phyloP scores from a whole-genome alignment of 176 grass and related monocot genomes.

The Bothriochloa decipiens region DNA sequence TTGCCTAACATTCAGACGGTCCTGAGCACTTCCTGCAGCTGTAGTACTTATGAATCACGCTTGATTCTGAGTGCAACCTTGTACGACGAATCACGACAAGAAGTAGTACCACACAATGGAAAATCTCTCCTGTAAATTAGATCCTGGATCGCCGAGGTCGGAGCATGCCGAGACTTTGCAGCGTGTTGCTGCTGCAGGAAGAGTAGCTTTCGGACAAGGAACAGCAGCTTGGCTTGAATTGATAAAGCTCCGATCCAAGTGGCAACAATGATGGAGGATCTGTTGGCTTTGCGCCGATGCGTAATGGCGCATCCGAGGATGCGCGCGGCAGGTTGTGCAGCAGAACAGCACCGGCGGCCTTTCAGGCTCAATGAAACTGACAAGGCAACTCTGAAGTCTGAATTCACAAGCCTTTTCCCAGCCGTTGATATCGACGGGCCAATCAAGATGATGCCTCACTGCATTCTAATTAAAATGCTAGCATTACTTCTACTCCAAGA shows the following conservation, averaged over 20 bases:
- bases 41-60: not conserved
- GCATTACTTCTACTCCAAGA: too few species aligned
- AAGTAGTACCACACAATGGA: too few species aligned
- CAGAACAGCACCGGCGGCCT: slow-evolving; percentile 6
- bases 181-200: not conserved
- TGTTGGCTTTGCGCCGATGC: not conserved
- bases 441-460: not conserved
- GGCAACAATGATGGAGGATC: not conserved
- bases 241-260: not conserved
- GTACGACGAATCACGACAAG: not conserved
- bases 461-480: slow-evolving; percentile 1
- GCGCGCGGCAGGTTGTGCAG: slow-evolving; percentile 40
- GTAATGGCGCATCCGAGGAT: not conserved
- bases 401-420: not conserved
- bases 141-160: not conserved
- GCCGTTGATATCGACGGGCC: not conserved
- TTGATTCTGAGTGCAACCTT: not conserved
- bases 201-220: slow-evolving; percentile 16
- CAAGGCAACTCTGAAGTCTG: not conserved
- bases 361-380: slow-evolving; percentile 21
- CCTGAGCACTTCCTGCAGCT: not conserved
- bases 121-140: not conserved
- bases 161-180: not conserved
- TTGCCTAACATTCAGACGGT: too few species aligned
- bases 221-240: not conserved